phyloP scores from a whole-genome alignment of 2,329 filamentous ascomycete genomes.

The Orbilia javanica region DNA sequence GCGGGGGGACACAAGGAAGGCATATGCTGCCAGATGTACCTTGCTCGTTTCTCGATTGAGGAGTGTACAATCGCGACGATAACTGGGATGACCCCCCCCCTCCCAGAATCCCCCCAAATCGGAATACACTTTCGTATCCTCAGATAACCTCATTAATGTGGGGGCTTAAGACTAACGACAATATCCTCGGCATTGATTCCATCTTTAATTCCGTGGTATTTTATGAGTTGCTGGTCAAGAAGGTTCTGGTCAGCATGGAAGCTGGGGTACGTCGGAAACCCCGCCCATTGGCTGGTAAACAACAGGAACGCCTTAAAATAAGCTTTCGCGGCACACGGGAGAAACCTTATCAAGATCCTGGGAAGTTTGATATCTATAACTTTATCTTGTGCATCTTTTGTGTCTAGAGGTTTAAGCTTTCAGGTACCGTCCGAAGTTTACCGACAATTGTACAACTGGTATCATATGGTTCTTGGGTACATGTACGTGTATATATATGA shows the following conservation, averaged over 20 bases:
- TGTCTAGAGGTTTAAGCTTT: no score
- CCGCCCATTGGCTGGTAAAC: slow-evolving; percentile 1
- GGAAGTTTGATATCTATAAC: neutral
- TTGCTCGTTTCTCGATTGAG: slow-evolving; percentile 3
- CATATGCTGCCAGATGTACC: slow-evolving; percentile 21
- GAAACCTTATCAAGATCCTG: slow-evolving; percentile 23
- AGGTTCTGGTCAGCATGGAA: slow-evolving; percentile 14
- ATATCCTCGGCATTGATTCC: neutral
- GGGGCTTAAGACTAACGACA: neutral
- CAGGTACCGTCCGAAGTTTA: neutral
- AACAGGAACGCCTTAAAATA: slow-evolving; percentile 3
- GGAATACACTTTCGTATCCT: neutral
- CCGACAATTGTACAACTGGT: no score
- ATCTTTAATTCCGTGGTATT: slow-evolving; percentile 25
- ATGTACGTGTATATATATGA: neutral
- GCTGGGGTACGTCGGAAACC: slow-evolving; percentile 25
- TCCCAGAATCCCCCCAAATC: slow-evolving; percentile 6
- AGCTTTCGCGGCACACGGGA: slow-evolving; percentile 16
- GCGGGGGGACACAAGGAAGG: slow-evolving; percentile 20
- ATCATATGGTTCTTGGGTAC: neutral
- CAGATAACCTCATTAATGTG: neutral
- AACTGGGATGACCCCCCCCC: neutral
- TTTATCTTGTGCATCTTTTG: neutral
- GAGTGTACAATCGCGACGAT: neutral
- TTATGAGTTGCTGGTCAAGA: slow-evolving; percentile 21